Percentiles rank a stretch among this genome's conserved stretches.
Evolutionary conservation across 164 flowering plant species (phyloP).

Genomic region (Chimonanthus salicifolius): DNA sequence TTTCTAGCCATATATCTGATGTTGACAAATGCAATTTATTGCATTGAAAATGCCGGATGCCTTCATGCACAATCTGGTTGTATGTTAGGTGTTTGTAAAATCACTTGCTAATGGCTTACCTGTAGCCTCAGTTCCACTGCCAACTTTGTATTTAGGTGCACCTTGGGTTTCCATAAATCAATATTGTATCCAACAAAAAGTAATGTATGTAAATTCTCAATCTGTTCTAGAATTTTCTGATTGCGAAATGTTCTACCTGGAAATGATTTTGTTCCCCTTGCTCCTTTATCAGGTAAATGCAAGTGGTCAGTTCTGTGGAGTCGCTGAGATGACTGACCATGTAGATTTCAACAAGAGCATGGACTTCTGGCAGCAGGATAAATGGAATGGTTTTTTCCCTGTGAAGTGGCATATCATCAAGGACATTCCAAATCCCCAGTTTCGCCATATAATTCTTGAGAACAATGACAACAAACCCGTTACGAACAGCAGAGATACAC

Average conservation of each 20-base stretch:
- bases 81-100: neutral
- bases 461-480: constrained; percentile 75
- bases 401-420: constrained; percentile 84
- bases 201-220: neutral
- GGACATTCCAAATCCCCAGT: constrained; percentile 65
- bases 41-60: neutral
- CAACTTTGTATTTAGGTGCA: neutral
- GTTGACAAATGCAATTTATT: neutral
- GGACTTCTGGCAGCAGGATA: constrained; percentile 92
- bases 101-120: neutral
- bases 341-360: constrained; percentile 62
- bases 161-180: neutral
- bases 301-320: constrained; percentile 86
- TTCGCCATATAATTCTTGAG: constrained; percentile 64
- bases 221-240: neutral
- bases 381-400: constrained; percentile 76
- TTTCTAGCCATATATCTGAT: neutral
- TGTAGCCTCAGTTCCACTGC: neutral
- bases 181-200: too few relatives aligned
- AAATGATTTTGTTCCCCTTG: neutral
- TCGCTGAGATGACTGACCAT: constrained; percentile 76
- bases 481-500: constrained; percentile 77
- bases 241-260: neutral
- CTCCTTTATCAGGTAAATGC: constrained; percentile 56
- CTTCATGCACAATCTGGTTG: neutral